phyloP scores from a whole-genome alignment of 2,329 filamentous ascomycete genomes.

The Leptosphaerulina australis region DNA sequence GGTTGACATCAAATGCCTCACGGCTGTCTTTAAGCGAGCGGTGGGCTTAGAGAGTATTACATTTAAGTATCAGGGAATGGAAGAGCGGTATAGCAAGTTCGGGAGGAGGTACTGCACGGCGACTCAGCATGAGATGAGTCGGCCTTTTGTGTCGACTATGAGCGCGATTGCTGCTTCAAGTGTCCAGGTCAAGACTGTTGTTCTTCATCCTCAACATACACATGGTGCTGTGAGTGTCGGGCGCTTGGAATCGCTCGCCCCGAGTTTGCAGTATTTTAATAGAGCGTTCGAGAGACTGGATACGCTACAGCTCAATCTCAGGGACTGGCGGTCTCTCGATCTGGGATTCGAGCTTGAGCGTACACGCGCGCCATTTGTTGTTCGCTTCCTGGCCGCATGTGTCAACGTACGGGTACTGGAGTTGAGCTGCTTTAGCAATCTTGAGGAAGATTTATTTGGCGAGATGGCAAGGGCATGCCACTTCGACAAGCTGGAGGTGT shows the following conservation, averaged over 20 bases:
- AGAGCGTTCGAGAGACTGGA: slow-evolving; percentile 5
- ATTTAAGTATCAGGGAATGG: slow-evolving; percentile 21
- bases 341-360: slow-evolving; percentile 30
- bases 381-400: slow-evolving; percentile 38
- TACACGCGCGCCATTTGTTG: slow-evolving; percentile 30
- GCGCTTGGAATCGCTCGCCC: slow-evolving; percentile 2
- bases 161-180: slow-evolving; percentile 18
- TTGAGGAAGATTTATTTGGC: slow-evolving; percentile 32
- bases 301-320: slow-evolving; percentile 29
- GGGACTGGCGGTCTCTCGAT: slow-evolving; percentile 37
- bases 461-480: slow-evolving; percentile 24
- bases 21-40: background rate
- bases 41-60: background rate
- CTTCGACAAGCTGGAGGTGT: background rate
- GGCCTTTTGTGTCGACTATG: slow-evolving; percentile 37
- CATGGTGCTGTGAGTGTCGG: slow-evolving; percentile 1
- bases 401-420: slow-evolving; percentile 23
- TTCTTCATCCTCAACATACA: background rate
- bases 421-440: slow-evolving; percentile 32
- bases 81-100: slow-evolving; percentile 22
- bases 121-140: slow-evolving; percentile 37
- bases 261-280: background rate
- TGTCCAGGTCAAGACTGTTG: background rate
- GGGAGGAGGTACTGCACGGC: slow-evolving; percentile 27
- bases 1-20: background rate